Base-by-base conservation (phyloP, 2,329 filamentous ascomycete species). In the Colletotrichum musicola region DNA sequence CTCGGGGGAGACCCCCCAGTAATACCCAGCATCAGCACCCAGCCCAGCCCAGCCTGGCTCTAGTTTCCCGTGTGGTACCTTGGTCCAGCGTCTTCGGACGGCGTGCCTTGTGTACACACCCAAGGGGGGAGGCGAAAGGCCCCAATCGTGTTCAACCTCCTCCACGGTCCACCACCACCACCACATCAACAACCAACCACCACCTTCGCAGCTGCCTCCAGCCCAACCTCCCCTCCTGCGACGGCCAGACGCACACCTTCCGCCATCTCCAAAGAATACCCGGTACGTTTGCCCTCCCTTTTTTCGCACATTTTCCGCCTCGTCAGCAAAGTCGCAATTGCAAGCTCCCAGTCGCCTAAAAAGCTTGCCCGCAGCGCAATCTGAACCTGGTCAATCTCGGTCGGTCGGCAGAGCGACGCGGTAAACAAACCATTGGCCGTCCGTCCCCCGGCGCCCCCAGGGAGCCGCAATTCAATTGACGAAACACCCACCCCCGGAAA, bases 391-490 rank as follows among this genome's bases (percentile, higher is more conserved):
- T 44, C 30, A 38, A 42, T 56, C 63, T 51, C 54, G 40, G 65
- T 64, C 69, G 22, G 68, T 73, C 12, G 76, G 71, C 53, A 68
- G 58, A 73, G 65, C 69, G 62, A 73, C 71, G 67, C 68, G 72
- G 74, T 78, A 77, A 77, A 78, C 76, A 78, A 78, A 73, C 71
- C 67, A 73, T 72, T 71, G 72, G 68, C 63, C 67, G 46, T 9
- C 30, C 30, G 30, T 35, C 49, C 65, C 55, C 67, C 46, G 57
- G 67, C 22, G 22, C 22, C 55, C 44, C 22, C 55, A 69, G 30
- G 65, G 68, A 70, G 65, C 65, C 64, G 63, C 67, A 68, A 69
- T 58, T 69, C 63, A 69, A 69, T 67, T 67, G 64, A 69, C 67
- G 51, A 62, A 62, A 67, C 62, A 20, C 42, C 60, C 56, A 25